Conservation (phyloP, 805 yeast species). For the Suhomyces sp. region DNA sequence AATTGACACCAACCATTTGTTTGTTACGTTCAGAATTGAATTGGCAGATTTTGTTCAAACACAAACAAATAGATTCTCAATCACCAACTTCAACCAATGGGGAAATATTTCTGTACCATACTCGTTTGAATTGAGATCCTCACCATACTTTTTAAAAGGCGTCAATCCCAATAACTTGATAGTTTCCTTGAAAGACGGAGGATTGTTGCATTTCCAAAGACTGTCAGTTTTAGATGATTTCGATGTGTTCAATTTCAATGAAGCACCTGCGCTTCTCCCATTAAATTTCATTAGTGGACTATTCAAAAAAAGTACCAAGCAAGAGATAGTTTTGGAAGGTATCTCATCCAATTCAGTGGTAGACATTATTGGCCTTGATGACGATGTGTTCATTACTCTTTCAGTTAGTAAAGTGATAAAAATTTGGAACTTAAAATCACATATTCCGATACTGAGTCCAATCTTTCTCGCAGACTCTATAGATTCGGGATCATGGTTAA, state of each 20-base stretch:
- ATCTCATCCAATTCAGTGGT: constrained; percentile 44
- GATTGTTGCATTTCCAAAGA: constrained; percentile 57
- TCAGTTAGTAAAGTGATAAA: constrained; percentile 55
- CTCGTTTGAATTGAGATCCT: constrained; percentile 43
- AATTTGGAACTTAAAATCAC: constrained; percentile 56
- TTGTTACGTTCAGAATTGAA: constrained; percentile 50
- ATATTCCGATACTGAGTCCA: constrained; percentile 21
- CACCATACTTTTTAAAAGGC: constrained; percentile 53
- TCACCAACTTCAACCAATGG: constrained; percentile 52
- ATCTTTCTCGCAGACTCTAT: constrained; percentile 16
- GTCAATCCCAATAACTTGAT: constrained; percentile 47
- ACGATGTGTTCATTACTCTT: constrained; percentile 46
- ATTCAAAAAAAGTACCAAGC: constrained; percentile 15
- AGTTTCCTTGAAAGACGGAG: constrained; percentile 74
- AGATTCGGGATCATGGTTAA: constrained; percentile 23
- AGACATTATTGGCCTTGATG: constrained; percentile 36
- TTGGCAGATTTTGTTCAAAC: constrained; percentile 39
- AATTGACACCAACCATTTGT: constrained; percentile 49
- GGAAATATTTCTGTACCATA: constrained; percentile 68
- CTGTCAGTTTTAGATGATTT: constrained; percentile 24
- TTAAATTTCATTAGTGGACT: constrained; percentile 27
- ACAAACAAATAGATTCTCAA: constrained; percentile 12
- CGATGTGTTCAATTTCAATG: constrained; percentile 54
- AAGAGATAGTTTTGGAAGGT: constrained; percentile 29
- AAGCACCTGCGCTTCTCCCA: constrained; percentile 35